Evolutionary conservation across 2,329 filamentous ascomycete species (phyloP).

Genomic region (Aspergillus proliferans): DNA sequence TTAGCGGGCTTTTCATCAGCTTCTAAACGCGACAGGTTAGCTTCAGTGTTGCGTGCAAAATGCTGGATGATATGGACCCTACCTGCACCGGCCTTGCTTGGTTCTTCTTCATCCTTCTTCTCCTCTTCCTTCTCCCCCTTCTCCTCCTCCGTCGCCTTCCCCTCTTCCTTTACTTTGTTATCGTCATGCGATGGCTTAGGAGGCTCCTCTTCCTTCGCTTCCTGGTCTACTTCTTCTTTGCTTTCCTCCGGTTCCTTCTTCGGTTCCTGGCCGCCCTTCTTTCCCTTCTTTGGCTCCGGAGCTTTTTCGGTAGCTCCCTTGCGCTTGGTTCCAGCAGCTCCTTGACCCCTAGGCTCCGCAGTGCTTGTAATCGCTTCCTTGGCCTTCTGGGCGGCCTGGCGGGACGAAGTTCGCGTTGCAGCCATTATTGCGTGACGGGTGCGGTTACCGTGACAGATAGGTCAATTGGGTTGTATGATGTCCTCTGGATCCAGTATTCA

Average conservation of each 20-base stretch:
- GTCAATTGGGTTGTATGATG: neutral
- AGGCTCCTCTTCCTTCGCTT: conserved; percentile 1
- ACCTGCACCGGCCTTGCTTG: conserved; percentile 6
- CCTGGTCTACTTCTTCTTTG: conserved; percentile 7
- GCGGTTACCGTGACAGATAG: neutral
- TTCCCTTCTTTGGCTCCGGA: conserved; percentile 33
- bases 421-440: conserved; percentile 17
- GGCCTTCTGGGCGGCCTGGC: conserved; percentile 39
- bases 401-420: conserved; percentile 33
- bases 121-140: conserved; percentile 31
- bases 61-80: neutral
- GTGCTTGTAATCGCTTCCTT: conserved; percentile 34
- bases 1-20: conserved; percentile 11
- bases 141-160: conserved; percentile 22
- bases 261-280: conserved; percentile 20
- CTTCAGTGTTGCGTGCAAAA: neutral
- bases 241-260: conserved; percentile 4
- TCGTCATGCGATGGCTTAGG: neutral
- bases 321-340: conserved; percentile 32
- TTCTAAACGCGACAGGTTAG: conserved; percentile 1
- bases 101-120: conserved; percentile 5
- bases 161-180: neutral
- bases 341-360: conserved; percentile 22
- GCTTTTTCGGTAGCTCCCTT: conserved; percentile 26
- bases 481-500: neutral